These are phyloP conservation scores for Aspergillus sp. DNA, from an alignment of 2,329 filamentous ascomycete species.

Conservation along the genomic window DNA sequence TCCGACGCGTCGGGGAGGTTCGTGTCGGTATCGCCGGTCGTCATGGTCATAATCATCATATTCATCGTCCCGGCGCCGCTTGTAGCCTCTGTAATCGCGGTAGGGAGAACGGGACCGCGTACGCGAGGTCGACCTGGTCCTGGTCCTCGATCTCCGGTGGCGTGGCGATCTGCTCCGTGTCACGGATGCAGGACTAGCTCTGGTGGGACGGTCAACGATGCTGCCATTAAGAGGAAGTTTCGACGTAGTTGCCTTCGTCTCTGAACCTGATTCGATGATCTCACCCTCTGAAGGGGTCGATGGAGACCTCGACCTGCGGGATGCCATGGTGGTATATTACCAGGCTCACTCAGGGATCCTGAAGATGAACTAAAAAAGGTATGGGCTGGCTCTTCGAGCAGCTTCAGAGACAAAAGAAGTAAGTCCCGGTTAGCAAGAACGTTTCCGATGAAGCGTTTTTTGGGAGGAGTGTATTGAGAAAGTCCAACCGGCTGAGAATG, in stretches of 20 bases:
- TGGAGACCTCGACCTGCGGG: slow-evolving; percentile 50
- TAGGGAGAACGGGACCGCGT: slow-evolving; percentile 47
- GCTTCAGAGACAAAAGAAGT: slow-evolving; percentile 26
- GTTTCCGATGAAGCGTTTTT: slow-evolving; percentile 30
- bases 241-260: slow-evolving; percentile 82
- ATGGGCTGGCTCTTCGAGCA: slow-evolving; percentile 24
- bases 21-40: slow-evolving; percentile 35
- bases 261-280: slow-evolving; percentile 73
- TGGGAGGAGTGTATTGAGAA: slow-evolving; percentile 38
- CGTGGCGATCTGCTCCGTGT: slow-evolving; percentile 58
- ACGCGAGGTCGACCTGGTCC: slow-evolving; percentile 33
- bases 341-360: slow-evolving; percentile 1
- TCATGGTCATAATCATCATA: slow-evolving; percentile 29
- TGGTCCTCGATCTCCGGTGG: slow-evolving; percentile 56
- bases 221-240: slow-evolving; percentile 72
- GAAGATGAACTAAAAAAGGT: slow-evolving; percentile 2
- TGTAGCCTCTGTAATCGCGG: slow-evolving; percentile 42
- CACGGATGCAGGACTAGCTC: slow-evolving; percentile 60
- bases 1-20: slow-evolving; percentile 35
- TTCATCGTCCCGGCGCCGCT: slow-evolving; percentile 45
- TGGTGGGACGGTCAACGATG: slow-evolving; percentile 91
- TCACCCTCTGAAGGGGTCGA: slow-evolving; percentile 83
- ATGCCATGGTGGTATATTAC: slow-evolving; percentile 45
- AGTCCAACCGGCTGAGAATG: slow-evolving; percentile 46
- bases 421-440: slow-evolving; percentile 40